Conservation (phyloP, 257 asterid species). For the Orobanche coerulescens region DNA sequence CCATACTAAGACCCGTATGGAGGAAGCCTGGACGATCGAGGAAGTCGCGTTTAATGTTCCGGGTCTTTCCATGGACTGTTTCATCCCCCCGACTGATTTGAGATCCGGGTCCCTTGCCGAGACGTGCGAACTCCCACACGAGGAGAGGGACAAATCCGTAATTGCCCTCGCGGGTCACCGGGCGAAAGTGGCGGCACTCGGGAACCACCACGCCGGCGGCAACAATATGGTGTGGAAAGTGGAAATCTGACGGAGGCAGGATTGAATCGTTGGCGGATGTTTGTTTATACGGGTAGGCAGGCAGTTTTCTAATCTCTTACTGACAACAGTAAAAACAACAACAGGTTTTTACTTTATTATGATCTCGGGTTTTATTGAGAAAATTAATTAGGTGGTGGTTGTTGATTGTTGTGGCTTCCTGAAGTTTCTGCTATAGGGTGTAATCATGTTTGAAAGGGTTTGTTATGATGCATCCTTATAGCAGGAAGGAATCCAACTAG, state of each 20-base stretch:
- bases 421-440: conserved; percentile 32
- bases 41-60: conserved; percentile 92
- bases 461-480: conserved; percentile 21
- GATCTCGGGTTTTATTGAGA: conserved; percentile 22
- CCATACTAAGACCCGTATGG: conserved; percentile 94
- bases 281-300: conserved; percentile 50
- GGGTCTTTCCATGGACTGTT: conserved; percentile 85
- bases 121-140: conserved; percentile 67
- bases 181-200: conserved; percentile 64
- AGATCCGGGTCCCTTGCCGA: conserved; percentile 67
- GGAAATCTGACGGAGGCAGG: conserved; percentile 44
- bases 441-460: conserved; percentile 22
- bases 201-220: conserved; percentile 35
- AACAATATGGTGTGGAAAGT: conserved; percentile 54
- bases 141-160: conserved; percentile 48
- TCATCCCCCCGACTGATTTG: conserved; percentile 86
- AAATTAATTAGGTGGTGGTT: conserved; percentile 4
- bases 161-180: conserved; percentile 26
- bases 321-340: conserved; percentile 41
- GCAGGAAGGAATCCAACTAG: conserved; percentile 38
- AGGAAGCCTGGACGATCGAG: conserved; percentile 94
- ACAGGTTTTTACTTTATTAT: conserved; percentile 30
- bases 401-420: conserved; percentile 19
- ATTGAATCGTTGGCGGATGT: conserved; percentile 22
- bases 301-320: conserved; percentile 42